Evolutionary conservation across 495 filamentous ascomycete species (phyloP).

Genomic region (Penicillium taxi): DNA sequence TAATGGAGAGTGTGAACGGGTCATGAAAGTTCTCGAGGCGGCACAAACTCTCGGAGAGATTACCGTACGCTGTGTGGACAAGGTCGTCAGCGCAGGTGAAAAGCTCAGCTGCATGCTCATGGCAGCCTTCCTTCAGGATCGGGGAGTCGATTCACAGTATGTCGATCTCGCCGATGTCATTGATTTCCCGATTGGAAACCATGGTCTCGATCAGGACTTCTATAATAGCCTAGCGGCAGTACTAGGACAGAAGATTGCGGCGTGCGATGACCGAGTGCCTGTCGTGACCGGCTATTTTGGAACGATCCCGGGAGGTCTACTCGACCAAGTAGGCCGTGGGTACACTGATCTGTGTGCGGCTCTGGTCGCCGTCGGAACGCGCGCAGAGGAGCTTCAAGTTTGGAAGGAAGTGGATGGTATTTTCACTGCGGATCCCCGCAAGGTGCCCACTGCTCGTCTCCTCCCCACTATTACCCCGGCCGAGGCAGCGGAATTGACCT

Average conservation of each 20-base stretch:
- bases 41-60: slow-evolving; percentile 59
- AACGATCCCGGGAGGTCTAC: slow-evolving; percentile 68
- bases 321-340: slow-evolving; percentile 73
- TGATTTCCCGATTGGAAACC: slow-evolving; percentile 46
- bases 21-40: slow-evolving; percentile 52
- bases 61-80: slow-evolving; percentile 74
- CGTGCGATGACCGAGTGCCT: slow-evolving; percentile 63
- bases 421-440: slow-evolving; percentile 80
- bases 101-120: slow-evolving; percentile 87
- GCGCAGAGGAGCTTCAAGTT: slow-evolving; percentile 74
- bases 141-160: slow-evolving; percentile 72
- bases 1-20: slow-evolving; percentile 59
- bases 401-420: slow-evolving; percentile 95
- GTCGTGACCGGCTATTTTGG: slow-evolving; percentile 86
- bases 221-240: slow-evolving; percentile 61
- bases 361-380: slow-evolving; percentile 67
- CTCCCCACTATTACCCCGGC: slow-evolving; percentile 72
- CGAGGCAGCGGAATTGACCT: slow-evolving; percentile 85
- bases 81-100: slow-evolving; percentile 86
- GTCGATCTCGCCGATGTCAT: slow-evolving; percentile 76
- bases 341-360: slow-evolving; percentile 89
- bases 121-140: slow-evolving; percentile 69
- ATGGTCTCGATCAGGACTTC: slow-evolving; percentile 68
- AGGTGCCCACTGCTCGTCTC: slow-evolving; percentile 76
- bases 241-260: slow-evolving; percentile 58